Percentiles rank a stretch among this genome's conserved stretches.
These are phyloP conservation scores for Cladosporium cucumerinum DNA, from an alignment of 2,329 filamentous ascomycete genomes.

Conservation along the genomic window DNA sequence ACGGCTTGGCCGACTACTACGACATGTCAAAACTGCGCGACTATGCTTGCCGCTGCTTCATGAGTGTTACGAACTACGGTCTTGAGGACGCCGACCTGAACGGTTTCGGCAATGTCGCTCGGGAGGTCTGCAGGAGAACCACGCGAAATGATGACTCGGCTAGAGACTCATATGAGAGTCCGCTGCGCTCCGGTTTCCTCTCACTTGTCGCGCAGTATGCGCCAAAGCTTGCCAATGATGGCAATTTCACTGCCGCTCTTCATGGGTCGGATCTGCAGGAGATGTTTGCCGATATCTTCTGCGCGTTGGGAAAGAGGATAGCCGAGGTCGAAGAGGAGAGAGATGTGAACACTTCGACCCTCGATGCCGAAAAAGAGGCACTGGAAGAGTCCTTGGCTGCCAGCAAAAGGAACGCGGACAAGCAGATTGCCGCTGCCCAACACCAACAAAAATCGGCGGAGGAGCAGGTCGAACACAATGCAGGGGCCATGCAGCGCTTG, in stretches of 20 bases:
- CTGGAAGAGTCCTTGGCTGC: background rate
- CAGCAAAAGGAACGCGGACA: no score
- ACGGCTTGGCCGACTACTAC: constrained; percentile 22
- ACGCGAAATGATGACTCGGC: background rate
- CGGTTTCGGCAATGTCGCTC: constrained; percentile 18
- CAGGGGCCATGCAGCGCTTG: background rate
- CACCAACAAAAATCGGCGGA: background rate
- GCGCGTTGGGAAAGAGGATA: background rate
- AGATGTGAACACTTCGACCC: background rate
- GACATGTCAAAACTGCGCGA: constrained; percentile 15
- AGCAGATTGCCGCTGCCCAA: background rate
- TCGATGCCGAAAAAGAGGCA: background rate
- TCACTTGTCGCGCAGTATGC: constrained; percentile 31
- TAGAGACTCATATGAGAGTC: background rate
- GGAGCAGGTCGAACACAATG: background rate
- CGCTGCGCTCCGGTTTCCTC: background rate
- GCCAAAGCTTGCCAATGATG: background rate
- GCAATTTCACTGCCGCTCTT: constrained; percentile 11
- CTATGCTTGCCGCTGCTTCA: constrained; percentile 16
- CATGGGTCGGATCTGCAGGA: background rate
- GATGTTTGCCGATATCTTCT: constrained; percentile 3
- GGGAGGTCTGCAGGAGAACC: constrained; percentile 12
- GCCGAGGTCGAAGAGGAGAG: background rate
- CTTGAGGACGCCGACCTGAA: background rate
- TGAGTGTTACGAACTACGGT: background rate